phyloP scores from a whole-genome alignment of 352 stramenopile species.

The Salisapilia sapeloensis region DNA sequence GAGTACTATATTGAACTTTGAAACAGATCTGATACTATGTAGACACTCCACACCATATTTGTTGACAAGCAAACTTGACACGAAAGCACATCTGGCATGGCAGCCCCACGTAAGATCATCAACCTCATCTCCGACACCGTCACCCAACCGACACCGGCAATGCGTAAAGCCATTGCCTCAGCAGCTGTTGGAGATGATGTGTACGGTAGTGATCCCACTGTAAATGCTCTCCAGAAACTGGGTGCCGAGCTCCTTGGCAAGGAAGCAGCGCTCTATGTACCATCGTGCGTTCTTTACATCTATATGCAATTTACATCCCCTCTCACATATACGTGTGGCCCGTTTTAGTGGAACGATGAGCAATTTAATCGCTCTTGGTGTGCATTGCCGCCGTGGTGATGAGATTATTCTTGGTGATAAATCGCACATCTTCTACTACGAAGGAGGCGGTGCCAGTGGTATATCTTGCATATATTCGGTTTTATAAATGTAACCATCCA shows the following conservation, averaged over 20 bases:
- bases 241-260: conserved; percentile 90
- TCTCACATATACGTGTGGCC: neutral
- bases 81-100: too few species aligned
- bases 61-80: too few species aligned
- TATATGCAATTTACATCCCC: conserved; percentile 2
- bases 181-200: conserved; percentile 70
- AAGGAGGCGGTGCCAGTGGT: conserved; percentile 83
- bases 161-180: conserved; percentile 82
- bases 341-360: conserved; percentile 87
- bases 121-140: conserved; percentile 97
- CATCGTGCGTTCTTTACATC: conserved; percentile 43
- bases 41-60: too few species aligned
- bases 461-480: conserved; percentile 3
- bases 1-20: too few species aligned
- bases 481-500: neutral
- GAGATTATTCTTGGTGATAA: conserved; percentile 92
- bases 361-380: conserved; percentile 91
- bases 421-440: conserved; percentile 95
- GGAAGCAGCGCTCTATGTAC: conserved; percentile 89
- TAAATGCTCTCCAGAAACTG: conserved; percentile 85
- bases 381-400: conserved; percentile 85
- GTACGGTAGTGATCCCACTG: conserved; percentile 83
- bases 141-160: conserved; percentile 81
- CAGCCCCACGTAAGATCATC: too few species aligned
- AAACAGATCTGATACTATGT: too few species aligned